Percentiles rank a stretch among this genome's conserved stretches.
Conservation (phyloP, 768 basidiomycete genomes). For the Termitomyces sp. region DNA sequence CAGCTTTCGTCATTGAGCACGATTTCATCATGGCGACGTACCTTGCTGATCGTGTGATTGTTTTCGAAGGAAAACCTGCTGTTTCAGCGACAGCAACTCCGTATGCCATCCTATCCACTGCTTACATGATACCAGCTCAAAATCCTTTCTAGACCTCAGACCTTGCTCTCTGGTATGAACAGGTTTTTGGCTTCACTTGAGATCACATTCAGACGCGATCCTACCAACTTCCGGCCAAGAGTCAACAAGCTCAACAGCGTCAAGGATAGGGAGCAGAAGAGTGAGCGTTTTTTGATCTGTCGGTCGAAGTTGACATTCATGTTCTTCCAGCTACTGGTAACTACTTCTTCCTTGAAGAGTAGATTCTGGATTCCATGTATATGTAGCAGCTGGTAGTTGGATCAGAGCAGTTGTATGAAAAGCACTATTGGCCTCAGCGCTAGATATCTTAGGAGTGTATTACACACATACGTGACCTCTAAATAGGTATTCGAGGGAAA, state of each 20-base stretch:
- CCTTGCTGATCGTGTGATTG: slow-evolving; percentile 95
- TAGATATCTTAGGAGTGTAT: not conserved
- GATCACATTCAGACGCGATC: slow-evolving; percentile 98
- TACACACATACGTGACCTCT: not conserved
- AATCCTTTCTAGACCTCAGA: slow-evolving; percentile 68
- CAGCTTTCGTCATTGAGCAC: slow-evolving; percentile 99
- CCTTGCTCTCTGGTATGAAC: slow-evolving; percentile 96
- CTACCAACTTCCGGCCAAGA: slow-evolving; percentile 87
- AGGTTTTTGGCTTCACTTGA: slow-evolving; percentile 93
- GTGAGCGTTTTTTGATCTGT: slow-evolving; percentile 34
- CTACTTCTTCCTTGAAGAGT: slow-evolving; percentile 93
- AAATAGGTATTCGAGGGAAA: not conserved
- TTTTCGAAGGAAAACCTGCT: slow-evolving; percentile 87
- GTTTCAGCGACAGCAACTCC: slow-evolving; percentile 86
- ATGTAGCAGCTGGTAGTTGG: not conserved
- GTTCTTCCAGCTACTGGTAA: slow-evolving; percentile 62
- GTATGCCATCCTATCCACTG: slow-evolving; percentile 41
- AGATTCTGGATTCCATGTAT: slow-evolving; percentile 13
- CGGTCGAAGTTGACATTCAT: not conserved
- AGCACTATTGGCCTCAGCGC: not conserved
- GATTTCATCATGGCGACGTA: slow-evolving; percentile 99
- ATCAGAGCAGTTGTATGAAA: not conserved
- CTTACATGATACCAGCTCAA: not conserved
- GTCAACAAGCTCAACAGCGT: slow-evolving; percentile 84
- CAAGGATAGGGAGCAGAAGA: slow-evolving; percentile 86